Base-by-base conservation (phyloP, 2,329 filamentous ascomycete species). In the Xylariaceae sp. region DNA sequence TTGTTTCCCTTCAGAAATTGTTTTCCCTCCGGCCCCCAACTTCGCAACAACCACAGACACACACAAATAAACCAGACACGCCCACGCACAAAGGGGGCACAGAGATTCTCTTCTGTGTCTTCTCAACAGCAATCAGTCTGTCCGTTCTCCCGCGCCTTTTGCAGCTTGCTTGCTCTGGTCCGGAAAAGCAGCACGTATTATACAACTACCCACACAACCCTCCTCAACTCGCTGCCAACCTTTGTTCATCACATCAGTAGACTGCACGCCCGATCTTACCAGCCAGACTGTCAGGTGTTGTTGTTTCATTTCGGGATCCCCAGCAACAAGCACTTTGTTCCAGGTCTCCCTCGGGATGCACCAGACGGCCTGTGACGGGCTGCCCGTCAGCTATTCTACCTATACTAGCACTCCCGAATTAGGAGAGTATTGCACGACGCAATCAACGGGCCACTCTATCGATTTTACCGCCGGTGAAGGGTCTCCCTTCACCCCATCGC, bases 281-380 rank as follows among this genome's bases (percentile, higher is more conserved):
- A n/a, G n/a, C n/a, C n/a, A 36, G 33, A 16, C 33, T 36, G 33
- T 16, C 16, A 9, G 16, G 6, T 9, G 6, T 36, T 3, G 6
- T 60, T 57, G 54, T 53, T 49, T 44, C 34, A 54, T 47, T 34
- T 31, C 33, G 28, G 12, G 21, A 36, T 36, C 33, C 16, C 28
- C 12, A 19, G 33, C 28, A 44, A 55, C 50, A 49, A 26, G 14
- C 40, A 37, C 23, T 24, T 43, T 55, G 8, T 33, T 5, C n/a
- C 5, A 16, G 24, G n/a, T n/a, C n/a, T n/a, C n/a, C 21, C 26
- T 47, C 53, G 55, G 39, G 48, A 72, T 72, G 70, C 56, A 60
- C 36, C 49, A 45, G 33, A 52, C 43, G 7, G 58, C 57, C 43
- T 56, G 50, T 51, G 61, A 63, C 67, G 64, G 63, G 59, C 61